phyloP scores from a whole-genome alignment of 139 green algal genomes.

The Coelastrella sp. region DNA sequence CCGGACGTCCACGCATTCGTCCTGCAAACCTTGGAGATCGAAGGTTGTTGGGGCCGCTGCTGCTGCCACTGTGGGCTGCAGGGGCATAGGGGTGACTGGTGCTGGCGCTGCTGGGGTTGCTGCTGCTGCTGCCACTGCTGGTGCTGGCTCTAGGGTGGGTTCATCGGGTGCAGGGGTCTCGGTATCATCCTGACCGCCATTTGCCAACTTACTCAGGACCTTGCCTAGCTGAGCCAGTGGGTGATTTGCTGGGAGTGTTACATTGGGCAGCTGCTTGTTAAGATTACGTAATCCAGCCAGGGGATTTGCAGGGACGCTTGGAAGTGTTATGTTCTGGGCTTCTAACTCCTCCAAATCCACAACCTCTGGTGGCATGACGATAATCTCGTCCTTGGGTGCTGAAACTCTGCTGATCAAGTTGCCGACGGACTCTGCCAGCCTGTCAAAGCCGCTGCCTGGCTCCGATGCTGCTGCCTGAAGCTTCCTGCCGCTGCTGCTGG shows the following conservation, averaged over 20 bases:
- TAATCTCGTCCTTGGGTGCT: not conserved
- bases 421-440: not conserved
- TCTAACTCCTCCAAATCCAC: not conserved
- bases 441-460: not conserved
- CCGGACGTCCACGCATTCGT: slow-evolving; percentile 44
- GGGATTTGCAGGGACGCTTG: not conserved
- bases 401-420: not conserved
- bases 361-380: not conserved
- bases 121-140: slow-evolving; percentile 7
- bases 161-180: not conserved
- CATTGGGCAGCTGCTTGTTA: not conserved
- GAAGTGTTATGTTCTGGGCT: not conserved
- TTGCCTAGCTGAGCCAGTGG: not conserved
- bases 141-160: not conserved
- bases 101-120: not conserved
- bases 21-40: slow-evolving; percentile 34
- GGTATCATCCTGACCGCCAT: not conserved
- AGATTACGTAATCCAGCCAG: not conserved
- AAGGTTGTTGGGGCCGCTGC: slow-evolving; percentile 1
- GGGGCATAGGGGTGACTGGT: not conserved
- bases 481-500: slow-evolving; percentile 7
- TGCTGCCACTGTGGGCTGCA: not conserved
- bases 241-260: not conserved
- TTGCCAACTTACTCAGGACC: not conserved
- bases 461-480: not conserved